Evolutionary conservation across 805 yeast genomes (phyloP).

Genomic region (Spathaspora hagerdaliae): DNA sequence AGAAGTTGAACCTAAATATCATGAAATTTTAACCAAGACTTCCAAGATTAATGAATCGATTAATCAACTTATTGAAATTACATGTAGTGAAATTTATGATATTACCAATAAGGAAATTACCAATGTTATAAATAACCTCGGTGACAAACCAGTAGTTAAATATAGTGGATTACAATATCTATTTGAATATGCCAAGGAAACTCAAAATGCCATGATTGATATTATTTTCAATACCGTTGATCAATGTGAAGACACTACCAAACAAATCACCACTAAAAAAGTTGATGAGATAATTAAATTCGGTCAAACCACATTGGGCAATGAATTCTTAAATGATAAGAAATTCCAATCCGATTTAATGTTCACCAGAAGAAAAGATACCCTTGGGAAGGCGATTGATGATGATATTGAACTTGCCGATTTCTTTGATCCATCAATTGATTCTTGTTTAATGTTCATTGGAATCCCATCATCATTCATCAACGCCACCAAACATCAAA

Average conservation of each 20-base stretch:
- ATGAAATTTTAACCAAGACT: conserved; percentile 48
- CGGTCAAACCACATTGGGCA: conserved; percentile 67
- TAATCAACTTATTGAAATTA: conserved; percentile 58
- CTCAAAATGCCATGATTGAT: conserved; percentile 65
- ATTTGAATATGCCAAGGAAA: conserved; percentile 63
- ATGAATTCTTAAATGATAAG: conserved; percentile 53
- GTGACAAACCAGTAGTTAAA: conserved; percentile 47
- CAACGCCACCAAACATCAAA: conserved; percentile 20
- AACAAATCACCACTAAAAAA: conserved; percentile 50
- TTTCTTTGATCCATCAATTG: conserved; percentile 73
- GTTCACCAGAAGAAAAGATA: conserved; percentile 75
- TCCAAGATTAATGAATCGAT: conserved; percentile 53
- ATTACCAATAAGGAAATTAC: conserved; percentile 52
- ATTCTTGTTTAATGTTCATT: conserved; percentile 49
- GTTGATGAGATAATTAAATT: conserved; percentile 59
- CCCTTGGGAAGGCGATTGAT: conserved; percentile 52
- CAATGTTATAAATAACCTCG: conserved; percentile 48
- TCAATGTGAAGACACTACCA: conserved; percentile 66
- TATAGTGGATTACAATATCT: conserved; percentile 63
- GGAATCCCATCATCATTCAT: conserved; percentile 33
- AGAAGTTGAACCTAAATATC: conserved; percentile 61
- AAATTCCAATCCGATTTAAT: conserved; percentile 69
- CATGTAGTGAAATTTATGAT: conserved; percentile 56
- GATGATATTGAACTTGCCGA: conserved; percentile 65
- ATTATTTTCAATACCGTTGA: conserved; percentile 62